phyloP scores from a whole-genome alignment of 1,139 yeast species.

The Blastobotrys illinoisensis region DNA sequence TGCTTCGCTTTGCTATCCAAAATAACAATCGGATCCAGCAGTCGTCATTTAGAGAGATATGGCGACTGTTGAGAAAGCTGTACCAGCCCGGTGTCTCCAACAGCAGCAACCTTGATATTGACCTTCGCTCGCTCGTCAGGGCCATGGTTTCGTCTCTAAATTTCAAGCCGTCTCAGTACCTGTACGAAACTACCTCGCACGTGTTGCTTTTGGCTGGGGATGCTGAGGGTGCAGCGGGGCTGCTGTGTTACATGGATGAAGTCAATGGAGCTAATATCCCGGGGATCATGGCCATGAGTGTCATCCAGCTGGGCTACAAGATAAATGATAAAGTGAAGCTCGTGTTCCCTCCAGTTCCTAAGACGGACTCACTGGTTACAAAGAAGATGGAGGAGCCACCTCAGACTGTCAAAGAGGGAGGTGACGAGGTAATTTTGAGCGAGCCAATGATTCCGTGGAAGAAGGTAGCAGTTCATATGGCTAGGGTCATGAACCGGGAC shows the following conservation, averaged over 20 bases:
- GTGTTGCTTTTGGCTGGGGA: constrained; percentile 22
- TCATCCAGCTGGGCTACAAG: constrained; percentile 19
- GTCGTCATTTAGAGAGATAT: constrained; percentile 12
- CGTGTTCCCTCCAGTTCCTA: neutral
- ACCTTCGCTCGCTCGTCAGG: constrained; percentile 14
- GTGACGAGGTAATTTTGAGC: neutral
- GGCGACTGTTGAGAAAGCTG: constrained; percentile 25
- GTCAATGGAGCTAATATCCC: constrained; percentile 19
- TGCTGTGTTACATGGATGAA: constrained; percentile 22
- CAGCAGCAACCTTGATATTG: neutral
- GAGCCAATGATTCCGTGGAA: constrained; percentile 16
- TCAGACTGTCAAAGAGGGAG: neutral
- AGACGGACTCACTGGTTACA: constrained; percentile 2
- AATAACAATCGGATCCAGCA: neutral
- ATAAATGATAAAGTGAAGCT: constrained; percentile 1
- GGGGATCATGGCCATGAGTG: constrained; percentile 16
- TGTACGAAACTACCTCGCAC: constrained; percentile 24
- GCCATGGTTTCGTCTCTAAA: constrained; percentile 17
- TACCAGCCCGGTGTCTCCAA: constrained; percentile 13
- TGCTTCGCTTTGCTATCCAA: neutral
- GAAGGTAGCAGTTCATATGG: constrained; percentile 8
- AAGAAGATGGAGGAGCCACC: constrained; percentile 1
- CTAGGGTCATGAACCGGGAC: constrained; percentile 4
- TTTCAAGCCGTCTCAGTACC: constrained; percentile 19
- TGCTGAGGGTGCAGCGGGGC: constrained; percentile 19